Evolutionary conservation across 2,329 filamentous ascomycete genomes (phyloP).

Genomic region (Calcarisporium arbuscula): DNA sequence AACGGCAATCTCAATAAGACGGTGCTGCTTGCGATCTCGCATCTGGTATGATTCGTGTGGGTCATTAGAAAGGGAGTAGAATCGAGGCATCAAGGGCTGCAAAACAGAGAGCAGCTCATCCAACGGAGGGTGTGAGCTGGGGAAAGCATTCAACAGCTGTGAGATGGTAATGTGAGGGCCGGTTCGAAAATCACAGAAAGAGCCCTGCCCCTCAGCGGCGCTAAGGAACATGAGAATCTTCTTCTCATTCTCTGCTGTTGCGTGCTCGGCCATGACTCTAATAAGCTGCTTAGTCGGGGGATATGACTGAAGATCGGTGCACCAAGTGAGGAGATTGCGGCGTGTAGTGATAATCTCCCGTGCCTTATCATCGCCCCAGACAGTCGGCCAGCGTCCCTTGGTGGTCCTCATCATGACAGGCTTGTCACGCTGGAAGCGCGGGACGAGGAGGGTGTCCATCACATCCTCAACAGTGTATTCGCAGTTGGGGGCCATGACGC

Average conservation of each 20-base stretch:
- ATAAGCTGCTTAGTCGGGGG: conserved; percentile 84
- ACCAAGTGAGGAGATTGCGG: conserved; percentile 91
- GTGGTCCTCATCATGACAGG: conserved; percentile 72
- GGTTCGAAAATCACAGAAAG: conserved; percentile 91
- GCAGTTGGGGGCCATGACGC: conserved; percentile 84
- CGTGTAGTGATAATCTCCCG: conserved; percentile 85
- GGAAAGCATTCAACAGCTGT: conserved; percentile 87
- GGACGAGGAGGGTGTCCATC: conserved; percentile 74
- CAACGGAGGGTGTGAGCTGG: conserved; percentile 81
- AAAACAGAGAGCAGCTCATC: conserved; percentile 74
- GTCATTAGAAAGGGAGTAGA: conserved; percentile 97
- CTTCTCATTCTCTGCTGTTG: conserved; percentile 73
- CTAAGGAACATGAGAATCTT: conserved; percentile 82
- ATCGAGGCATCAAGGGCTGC: conserved; percentile 89
- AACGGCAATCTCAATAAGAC: conserved; percentile 92
- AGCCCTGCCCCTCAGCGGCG: conserved; percentile 82
- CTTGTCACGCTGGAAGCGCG: conserved; percentile 77
- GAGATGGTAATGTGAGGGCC: conserved; percentile 78
- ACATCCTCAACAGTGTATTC: conserved; percentile 71
- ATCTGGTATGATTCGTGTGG: conserved; percentile 70
- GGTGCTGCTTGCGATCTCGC: conserved; percentile 63
- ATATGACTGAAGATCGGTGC: conserved; percentile 86
- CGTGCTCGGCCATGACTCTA: conserved; percentile 79
- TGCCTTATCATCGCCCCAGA: conserved; percentile 87
- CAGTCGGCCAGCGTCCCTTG: conserved; percentile 87